These are phyloP conservation scores for Boletellus ananiceps DNA, from an alignment of 768 basidiomycete genomes.

Conservation along the genomic window DNA sequence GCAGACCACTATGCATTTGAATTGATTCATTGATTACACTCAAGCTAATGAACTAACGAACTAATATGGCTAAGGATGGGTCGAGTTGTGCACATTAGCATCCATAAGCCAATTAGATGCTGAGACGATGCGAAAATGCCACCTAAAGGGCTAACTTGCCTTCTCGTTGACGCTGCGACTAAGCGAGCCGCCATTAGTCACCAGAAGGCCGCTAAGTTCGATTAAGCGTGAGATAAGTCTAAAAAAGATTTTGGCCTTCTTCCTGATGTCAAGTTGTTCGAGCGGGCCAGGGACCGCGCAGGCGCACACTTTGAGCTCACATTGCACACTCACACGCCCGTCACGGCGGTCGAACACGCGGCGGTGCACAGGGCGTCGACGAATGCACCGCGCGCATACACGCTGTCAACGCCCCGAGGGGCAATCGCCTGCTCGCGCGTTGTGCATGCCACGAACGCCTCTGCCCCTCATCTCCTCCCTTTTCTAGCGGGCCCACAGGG, in stretches of 20 bases:
- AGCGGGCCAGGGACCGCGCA: slow-evolving; percentile 33
- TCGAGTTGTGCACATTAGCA: neutral
- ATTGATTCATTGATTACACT: neutral
- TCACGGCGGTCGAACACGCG: slow-evolving; percentile 38
- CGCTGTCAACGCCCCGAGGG: slow-evolving; percentile 58
- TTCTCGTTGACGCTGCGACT: neutral
- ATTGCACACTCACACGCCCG: slow-evolving; percentile 74
- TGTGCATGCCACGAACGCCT: slow-evolving; percentile 85
- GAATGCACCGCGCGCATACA: slow-evolving; percentile 2
- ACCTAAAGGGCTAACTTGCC: neutral
- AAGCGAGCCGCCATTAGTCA: neutral
- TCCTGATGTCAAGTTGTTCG: slow-evolving; percentile 56
- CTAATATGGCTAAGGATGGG: neutral
- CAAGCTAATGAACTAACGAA: neutral
- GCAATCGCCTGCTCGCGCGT: slow-evolving; percentile 54
- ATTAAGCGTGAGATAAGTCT: too few relatives aligned
- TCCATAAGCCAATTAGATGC: neutral
- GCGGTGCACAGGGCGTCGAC: neutral
- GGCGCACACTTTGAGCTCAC: slow-evolving; percentile 37
- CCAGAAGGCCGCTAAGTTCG: too few relatives aligned
- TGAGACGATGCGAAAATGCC: neutral
- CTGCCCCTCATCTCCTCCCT: slow-evolving; percentile 73
- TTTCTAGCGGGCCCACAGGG: slow-evolving; percentile 48
- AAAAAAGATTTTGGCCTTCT: too few relatives aligned
- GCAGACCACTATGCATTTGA: too few relatives aligned